Conservation (phyloP, 495 filamentous ascomycete genomes). For the Lepidopterella palustris region DNA sequence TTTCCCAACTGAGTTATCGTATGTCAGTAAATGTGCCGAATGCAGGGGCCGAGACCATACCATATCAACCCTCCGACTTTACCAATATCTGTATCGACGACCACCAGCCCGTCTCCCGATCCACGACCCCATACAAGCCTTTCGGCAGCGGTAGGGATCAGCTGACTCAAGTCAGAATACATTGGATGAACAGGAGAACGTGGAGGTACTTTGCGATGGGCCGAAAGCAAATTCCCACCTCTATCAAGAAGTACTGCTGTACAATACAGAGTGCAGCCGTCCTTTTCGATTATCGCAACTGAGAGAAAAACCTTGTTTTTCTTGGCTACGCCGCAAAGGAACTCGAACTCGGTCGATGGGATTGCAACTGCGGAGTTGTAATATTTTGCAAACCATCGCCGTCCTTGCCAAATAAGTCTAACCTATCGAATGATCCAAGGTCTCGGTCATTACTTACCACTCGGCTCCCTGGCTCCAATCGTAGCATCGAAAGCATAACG, state of each 20-base stretch:
- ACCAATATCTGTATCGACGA: slow-evolving; percentile 39
- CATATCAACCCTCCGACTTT: slow-evolving; percentile 43
- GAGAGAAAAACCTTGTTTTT: slow-evolving; percentile 35
- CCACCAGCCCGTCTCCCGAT: slow-evolving; percentile 38
- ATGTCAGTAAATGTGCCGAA: not conserved
- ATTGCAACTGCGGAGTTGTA: slow-evolving; percentile 36
- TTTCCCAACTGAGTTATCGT: slow-evolving; percentile 36
- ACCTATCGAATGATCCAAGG: not conserved
- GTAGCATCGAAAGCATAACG: slow-evolving; percentile 42
- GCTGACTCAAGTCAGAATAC: slow-evolving; percentile 21
- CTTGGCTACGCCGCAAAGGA: slow-evolving; percentile 33
- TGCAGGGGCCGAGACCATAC: slow-evolving; percentile 15
- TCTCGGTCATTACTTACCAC: slow-evolving; percentile 24
- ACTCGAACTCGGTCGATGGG: slow-evolving; percentile 36
- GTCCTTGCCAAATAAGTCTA: slow-evolving; percentile 24
- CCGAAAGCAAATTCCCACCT: slow-evolving; percentile 35
- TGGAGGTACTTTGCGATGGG: slow-evolving; percentile 37
- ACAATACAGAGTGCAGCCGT: slow-evolving; percentile 40
- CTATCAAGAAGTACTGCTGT: slow-evolving; percentile 36
- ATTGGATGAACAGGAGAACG: not conserved
- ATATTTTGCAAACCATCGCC: slow-evolving; percentile 41
- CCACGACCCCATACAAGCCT: slow-evolving; percentile 41
- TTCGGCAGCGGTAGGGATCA: slow-evolving; percentile 41
- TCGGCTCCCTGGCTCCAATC: slow-evolving; percentile 38
- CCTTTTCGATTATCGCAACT: slow-evolving; percentile 42